Conservation (phyloP, 345 rosid species). For the Citrus glauca region DNA sequence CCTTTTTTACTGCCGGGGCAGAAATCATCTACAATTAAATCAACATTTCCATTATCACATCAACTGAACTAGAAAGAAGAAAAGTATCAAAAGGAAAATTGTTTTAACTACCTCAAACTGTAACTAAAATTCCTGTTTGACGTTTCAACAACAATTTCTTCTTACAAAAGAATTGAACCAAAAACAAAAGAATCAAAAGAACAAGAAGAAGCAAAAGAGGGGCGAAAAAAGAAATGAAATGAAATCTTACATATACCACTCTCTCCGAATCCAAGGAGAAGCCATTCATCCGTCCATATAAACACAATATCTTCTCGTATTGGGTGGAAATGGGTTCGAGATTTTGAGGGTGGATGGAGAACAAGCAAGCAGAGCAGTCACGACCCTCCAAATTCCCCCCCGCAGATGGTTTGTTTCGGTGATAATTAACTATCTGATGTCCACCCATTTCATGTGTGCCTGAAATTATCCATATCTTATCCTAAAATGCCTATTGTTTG, state of each 20-base stretch:
- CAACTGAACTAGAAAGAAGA: background rate
- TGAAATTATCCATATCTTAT: constrained; percentile 1
- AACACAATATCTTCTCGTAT: constrained; percentile 9
- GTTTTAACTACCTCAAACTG: constrained; percentile 18
- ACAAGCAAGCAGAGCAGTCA: constrained; percentile 5
- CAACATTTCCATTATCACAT: background rate
- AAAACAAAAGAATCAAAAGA: constrained; percentile 38
- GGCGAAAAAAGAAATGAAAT: background rate
- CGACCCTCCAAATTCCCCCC: background rate
- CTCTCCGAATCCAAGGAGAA: constrained; percentile 9
- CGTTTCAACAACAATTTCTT: constrained; percentile 26
- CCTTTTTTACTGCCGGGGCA: background rate
- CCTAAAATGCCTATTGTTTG: constrained; percentile 10
- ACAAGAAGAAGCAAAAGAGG: background rate
- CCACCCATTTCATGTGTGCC: constrained; percentile 4
- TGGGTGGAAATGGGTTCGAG: constrained; percentile 8
- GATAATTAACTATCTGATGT: background rate
- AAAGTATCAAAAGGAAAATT: constrained; percentile 3
- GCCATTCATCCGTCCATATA: constrained; percentile 15
- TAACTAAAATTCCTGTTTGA: constrained; percentile 27
- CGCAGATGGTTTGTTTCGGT: background rate
- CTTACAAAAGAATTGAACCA: constrained; percentile 54
- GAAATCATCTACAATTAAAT: constrained; percentile 4
- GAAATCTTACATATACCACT: constrained; percentile 25
- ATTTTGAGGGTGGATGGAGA: background rate